phyloP scores from a whole-genome alignment of 768 basidiomycete species.

The Serendipita sp. region DNA sequence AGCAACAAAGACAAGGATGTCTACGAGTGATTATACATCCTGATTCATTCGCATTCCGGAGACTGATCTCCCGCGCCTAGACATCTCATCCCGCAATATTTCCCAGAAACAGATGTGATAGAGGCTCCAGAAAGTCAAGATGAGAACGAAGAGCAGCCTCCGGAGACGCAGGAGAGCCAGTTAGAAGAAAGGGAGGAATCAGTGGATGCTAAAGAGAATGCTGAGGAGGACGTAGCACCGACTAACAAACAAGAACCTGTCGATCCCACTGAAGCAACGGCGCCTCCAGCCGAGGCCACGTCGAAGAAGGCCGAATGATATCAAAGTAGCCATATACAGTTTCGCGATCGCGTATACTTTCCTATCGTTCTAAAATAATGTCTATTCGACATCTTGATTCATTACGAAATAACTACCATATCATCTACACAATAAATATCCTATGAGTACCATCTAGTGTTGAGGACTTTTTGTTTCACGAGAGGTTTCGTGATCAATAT shows the following conservation, averaged over 20 bases:
- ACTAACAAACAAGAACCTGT: too few relatives aligned
- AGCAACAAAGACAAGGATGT: slow-evolving; percentile 43
- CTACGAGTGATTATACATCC: slow-evolving; percentile 39
- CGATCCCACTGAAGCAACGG: too few relatives aligned
- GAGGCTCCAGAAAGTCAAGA: neutral
- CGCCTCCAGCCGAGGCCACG: neutral
- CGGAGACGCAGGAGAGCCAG: neutral
- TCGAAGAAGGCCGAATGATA: neutral
- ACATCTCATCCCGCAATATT: neutral
- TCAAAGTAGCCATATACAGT: neutral
- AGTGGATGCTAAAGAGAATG: neutral
- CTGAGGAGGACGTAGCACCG: neutral
- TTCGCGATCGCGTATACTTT: neutral
- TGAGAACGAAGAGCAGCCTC: neutral
- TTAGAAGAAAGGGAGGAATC: neutral
- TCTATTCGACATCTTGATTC: too few relatives aligned
- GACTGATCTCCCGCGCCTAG: neutral
- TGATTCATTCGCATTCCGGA: neutral
- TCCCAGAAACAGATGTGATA: neutral
- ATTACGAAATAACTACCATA: too few relatives aligned
- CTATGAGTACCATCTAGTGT: slow-evolving; percentile 51
- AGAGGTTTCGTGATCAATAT: slow-evolving; percentile 73
- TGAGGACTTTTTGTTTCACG: slow-evolving; percentile 49
- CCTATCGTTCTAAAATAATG: too few relatives aligned
- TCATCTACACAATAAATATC: too few relatives aligned